A percentile compares a stretch with the other conserved stretches of the same genome.
phyloP scores from a whole-genome alignment of 2,329 filamentous ascomycete genomes.

The Apiospora aurea region DNA sequence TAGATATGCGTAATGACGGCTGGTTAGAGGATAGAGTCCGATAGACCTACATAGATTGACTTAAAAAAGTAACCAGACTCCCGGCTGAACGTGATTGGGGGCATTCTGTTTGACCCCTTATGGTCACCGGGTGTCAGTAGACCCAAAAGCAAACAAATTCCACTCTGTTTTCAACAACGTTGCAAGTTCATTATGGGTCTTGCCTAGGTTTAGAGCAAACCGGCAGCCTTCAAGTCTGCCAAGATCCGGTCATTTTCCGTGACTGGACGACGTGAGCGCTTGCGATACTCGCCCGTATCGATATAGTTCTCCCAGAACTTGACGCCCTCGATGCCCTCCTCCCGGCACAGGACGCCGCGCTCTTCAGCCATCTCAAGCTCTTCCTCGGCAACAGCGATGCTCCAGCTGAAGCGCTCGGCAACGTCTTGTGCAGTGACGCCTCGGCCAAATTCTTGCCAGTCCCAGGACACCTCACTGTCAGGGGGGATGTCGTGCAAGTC shows the following conservation, averaged over 20 bases:
- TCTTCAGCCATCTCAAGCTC: slow-evolving; percentile 98
- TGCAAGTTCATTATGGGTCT: not conserved
- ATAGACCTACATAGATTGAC: slow-evolving; percentile 13
- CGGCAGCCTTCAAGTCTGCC: slow-evolving; percentile 48
- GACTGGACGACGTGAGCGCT: slow-evolving; percentile 39
- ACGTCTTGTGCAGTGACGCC: slow-evolving; percentile 90
- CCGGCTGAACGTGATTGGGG: slow-evolving; percentile 17
- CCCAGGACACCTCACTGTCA: slow-evolving; percentile 72
- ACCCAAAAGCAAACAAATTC: slow-evolving; percentile 13
- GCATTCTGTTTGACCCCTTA: slow-evolving; percentile 6
- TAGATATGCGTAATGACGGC: slow-evolving; percentile 23
- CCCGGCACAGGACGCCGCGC: slow-evolving; percentile 83
- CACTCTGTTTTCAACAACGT: slow-evolving; percentile 7
- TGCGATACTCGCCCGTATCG: slow-evolving; percentile 51
- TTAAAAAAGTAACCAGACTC: slow-evolving; percentile 9
- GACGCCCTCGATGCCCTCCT: slow-evolving; percentile 89
- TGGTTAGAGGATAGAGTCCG: slow-evolving; percentile 26
- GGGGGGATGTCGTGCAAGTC: slow-evolving; percentile 73
- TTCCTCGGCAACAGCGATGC: slow-evolving; percentile 92
- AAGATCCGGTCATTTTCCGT: slow-evolving; percentile 51
- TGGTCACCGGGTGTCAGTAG: not conserved
- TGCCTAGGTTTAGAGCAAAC: slow-evolving; percentile 32
- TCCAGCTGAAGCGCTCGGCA: slow-evolving; percentile 94
- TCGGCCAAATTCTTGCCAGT: slow-evolving; percentile 79
- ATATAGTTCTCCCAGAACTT: slow-evolving; percentile 91